These are phyloP conservation scores for Diplodia intermedia DNA, from an alignment of 2,329 filamentous ascomycete genomes.

Conservation along the genomic window DNA sequence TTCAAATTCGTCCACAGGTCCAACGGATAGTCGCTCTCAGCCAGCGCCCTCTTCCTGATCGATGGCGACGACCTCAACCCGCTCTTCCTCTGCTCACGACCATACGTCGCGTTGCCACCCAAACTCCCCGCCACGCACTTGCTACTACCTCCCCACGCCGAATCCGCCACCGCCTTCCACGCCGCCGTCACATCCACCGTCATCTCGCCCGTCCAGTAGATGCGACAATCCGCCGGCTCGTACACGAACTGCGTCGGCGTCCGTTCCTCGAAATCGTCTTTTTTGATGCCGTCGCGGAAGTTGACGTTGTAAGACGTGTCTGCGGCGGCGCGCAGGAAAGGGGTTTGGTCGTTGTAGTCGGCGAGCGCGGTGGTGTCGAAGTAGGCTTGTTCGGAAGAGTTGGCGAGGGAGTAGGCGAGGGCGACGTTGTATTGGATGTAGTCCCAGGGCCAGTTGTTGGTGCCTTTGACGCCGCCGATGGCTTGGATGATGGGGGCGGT, in stretches of 20 bases:
- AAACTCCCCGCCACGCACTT: constrained; percentile 46
- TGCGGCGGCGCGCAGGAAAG: constrained; percentile 43
- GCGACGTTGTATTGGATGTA: constrained; percentile 44
- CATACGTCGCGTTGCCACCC: constrained; percentile 33
- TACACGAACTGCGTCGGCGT: constrained; percentile 67
- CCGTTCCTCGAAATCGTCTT: constrained; percentile 48
- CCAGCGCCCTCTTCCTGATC: constrained; percentile 41
- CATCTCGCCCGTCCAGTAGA: constrained; percentile 66
- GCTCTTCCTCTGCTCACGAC: constrained; percentile 37
- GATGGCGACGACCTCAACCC: constrained; percentile 39
- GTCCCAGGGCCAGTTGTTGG: constrained; percentile 42
- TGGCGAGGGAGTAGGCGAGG: constrained; percentile 27
- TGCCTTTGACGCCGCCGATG: constrained; percentile 70
- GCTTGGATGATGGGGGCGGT: constrained; percentile 58
- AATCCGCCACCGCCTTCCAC: constrained; percentile 58
- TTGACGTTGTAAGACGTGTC: constrained; percentile 44
- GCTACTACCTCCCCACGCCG: constrained; percentile 43
- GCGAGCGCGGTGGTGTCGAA: constrained; percentile 44
- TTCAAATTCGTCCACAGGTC: constrained; percentile 44
- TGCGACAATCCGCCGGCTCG: constrained; percentile 66
- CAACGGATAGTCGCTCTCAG: constrained; percentile 43
- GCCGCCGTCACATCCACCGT: constrained; percentile 59
- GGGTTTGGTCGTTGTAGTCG: constrained; percentile 43
- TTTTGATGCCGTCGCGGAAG: constrained; percentile 52
- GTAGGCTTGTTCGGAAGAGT: constrained; percentile 39